Percentiles rank a stretch among this genome's conserved stretches.
These are phyloP conservation scores for Ceratobasidium sp. DNA, from an alignment of 1,284 basidiomycete species.

Conservation along the genomic window DNA sequence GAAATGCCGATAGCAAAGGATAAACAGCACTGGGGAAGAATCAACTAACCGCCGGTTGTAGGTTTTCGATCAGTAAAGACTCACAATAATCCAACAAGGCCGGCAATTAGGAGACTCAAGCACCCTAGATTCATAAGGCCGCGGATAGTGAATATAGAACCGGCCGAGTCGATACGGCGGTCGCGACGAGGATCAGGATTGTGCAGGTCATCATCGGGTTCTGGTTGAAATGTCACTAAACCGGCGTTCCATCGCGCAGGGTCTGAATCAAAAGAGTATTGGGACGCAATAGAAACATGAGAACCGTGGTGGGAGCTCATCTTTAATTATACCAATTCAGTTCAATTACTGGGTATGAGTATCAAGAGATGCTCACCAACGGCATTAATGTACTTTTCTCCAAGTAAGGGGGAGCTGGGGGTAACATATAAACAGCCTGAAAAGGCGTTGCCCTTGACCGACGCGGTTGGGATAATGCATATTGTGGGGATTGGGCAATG, in stretches of 20 bases:
- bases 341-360: neutral
- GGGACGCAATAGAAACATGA: constrained; percentile 21
- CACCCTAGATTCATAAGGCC: constrained; percentile 57
- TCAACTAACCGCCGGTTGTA: neutral
- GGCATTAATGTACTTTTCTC: constrained; percentile 4
- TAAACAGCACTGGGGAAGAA: constrained; percentile 54
- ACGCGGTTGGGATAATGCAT: neutral
- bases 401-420: neutral
- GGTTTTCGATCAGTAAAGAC: neutral
- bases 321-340: neutral
- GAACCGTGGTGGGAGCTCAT: constrained; percentile 11
- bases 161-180: constrained; percentile 51
- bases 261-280: constrained; percentile 47
- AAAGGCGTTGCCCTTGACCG: neutral
- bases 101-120: constrained; percentile 53
- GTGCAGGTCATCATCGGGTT: constrained; percentile 59
- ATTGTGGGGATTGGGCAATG: neutral
- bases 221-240: constrained; percentile 44
- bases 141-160: constrained; percentile 55
- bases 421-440: constrained; percentile 9
- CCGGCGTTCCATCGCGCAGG: neutral
- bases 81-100: constrained; percentile 56
- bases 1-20: constrained; percentile 58
- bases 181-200: constrained; percentile 58
- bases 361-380: neutral